Conservation (phyloP, 1,284 basidiomycete genomes). For the Cerioporus squamosus region DNA sequence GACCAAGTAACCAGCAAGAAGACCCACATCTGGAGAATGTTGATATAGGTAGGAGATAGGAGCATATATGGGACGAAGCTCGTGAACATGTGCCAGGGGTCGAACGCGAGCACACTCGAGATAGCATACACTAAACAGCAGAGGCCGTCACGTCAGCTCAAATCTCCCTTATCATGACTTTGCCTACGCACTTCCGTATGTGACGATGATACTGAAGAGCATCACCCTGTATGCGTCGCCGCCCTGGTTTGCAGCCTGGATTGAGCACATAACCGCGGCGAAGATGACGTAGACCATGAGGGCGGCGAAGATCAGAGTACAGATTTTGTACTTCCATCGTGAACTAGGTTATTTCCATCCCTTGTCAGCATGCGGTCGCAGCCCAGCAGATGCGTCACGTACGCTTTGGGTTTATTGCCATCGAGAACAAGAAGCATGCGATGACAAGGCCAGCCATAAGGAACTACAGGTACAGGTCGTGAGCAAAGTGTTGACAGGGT, state of each 20-base stretch:
- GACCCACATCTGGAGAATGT: constrained; percentile 82
- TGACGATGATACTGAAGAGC: constrained; percentile 84
- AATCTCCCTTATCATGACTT: too few species aligned
- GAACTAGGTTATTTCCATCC: too few species aligned
- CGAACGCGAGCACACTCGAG: constrained; percentile 86
- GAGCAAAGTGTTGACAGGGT: not conserved
- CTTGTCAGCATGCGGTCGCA: too few species aligned
- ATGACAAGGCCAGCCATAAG: constrained; percentile 84
- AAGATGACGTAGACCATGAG: constrained; percentile 84
- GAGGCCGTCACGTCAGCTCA: too few species aligned
- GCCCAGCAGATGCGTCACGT: constrained; percentile 30
- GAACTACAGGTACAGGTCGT: constrained; percentile 65
- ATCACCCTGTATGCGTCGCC: constrained; percentile 74
- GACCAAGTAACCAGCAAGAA: not conserved
- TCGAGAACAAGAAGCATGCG: constrained; percentile 91
- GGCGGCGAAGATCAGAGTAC: constrained; percentile 77
- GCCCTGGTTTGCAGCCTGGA: constrained; percentile 69
- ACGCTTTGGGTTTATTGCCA: constrained; percentile 95
- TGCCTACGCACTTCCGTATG: constrained; percentile 72
- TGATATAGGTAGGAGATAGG: constrained; percentile 88
- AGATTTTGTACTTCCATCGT: constrained; percentile 85
- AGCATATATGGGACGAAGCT: constrained; percentile 91
- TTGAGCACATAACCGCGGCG: constrained; percentile 76
- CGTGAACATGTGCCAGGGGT: constrained; percentile 94
- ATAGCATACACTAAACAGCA: constrained; percentile 65